phyloP scores from a whole-genome alignment of 352 stramenopile genomes.

The Phytophthora syringae region DNA sequence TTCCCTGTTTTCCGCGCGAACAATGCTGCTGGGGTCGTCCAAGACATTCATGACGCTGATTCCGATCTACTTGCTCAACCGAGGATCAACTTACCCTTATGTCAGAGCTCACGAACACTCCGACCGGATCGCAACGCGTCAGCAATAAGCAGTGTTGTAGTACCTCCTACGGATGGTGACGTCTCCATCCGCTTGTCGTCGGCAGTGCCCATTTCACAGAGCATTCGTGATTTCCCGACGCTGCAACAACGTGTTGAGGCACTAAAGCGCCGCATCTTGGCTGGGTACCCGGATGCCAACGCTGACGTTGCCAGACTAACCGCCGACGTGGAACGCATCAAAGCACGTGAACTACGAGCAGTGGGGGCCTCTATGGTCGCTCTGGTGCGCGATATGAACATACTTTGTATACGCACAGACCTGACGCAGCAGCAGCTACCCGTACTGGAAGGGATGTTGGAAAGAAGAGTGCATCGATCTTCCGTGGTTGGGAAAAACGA shows the following conservation, averaged over 20 bases:
- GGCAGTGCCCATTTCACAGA: constrained; percentile 19
- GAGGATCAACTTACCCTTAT: constrained; percentile 13
- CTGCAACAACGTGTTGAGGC: constrained; percentile 64
- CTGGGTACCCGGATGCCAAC: constrained; percentile 46
- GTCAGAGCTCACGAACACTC: constrained; percentile 4
- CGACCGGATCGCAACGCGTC: constrained; percentile 11
- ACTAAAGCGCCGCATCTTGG: constrained; percentile 54
- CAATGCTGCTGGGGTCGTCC: not conserved
- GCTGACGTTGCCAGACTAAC: constrained; percentile 46
- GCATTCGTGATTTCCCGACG: constrained; percentile 48
- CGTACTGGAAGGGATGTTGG: constrained; percentile 66
- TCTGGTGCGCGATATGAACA: constrained; percentile 65
- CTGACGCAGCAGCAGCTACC: constrained; percentile 45
- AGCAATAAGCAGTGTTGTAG: not conserved
- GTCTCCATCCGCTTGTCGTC: constrained; percentile 16
- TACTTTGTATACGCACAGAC: constrained; percentile 44
- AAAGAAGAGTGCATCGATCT: constrained; percentile 85
- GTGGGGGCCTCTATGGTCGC: constrained; percentile 58
- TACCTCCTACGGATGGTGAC: constrained; percentile 5
- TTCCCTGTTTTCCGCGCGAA: not conserved
- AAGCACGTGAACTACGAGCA: constrained; percentile 43
- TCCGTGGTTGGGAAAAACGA: constrained; percentile 69
- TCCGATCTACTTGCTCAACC: constrained; percentile 14
- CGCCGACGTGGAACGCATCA: constrained; percentile 48
- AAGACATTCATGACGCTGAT: constrained; percentile 7